These are phyloP conservation scores for Sextonia rubra DNA, from an alignment of 164 flowering plant genomes.

Conservation along the genomic window DNA sequence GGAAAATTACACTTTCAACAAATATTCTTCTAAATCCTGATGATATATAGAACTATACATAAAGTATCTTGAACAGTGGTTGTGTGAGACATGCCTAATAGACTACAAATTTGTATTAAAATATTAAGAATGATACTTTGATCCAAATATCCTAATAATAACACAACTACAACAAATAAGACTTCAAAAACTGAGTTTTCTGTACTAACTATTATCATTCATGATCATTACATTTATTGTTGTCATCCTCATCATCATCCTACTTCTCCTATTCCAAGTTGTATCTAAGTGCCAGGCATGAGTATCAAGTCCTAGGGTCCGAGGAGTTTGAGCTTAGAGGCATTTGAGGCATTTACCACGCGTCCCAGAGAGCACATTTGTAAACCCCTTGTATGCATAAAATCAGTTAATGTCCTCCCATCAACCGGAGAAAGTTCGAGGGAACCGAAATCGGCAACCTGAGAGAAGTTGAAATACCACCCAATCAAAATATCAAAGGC, in stretches of 20 bases:
- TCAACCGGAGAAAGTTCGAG: conserved; percentile 98
- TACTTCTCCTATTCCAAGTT: background rate
- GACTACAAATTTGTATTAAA: too few relatives aligned
- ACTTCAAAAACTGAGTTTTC: too few relatives aligned
- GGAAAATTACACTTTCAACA: too few relatives aligned
- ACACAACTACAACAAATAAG: background rate
- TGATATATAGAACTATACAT: too few relatives aligned
- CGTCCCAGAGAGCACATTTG: conserved; percentile 80
- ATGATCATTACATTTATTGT: too few relatives aligned
- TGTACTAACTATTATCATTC: too few relatives aligned
- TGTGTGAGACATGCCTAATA: too few relatives aligned
- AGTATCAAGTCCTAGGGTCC: too few relatives aligned
- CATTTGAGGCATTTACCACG: conserved; percentile 52
- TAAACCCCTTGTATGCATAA: conserved; percentile 95
- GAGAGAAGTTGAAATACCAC: conserved; percentile 14
- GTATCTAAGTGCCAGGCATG: background rate
- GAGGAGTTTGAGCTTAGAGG: background rate
- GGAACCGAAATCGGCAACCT: conserved; percentile 98
- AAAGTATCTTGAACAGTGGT: too few relatives aligned
- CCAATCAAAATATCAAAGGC: conserved; percentile 1
- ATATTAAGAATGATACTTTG: background rate
- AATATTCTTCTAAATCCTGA: too few relatives aligned
- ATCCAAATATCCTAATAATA: background rate
- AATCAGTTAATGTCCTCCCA: conserved; percentile 95
- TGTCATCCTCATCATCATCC: background rate